Conservation (phyloP, 768 basidiomycete species). For the Sporobolomyces roseus region DNA sequence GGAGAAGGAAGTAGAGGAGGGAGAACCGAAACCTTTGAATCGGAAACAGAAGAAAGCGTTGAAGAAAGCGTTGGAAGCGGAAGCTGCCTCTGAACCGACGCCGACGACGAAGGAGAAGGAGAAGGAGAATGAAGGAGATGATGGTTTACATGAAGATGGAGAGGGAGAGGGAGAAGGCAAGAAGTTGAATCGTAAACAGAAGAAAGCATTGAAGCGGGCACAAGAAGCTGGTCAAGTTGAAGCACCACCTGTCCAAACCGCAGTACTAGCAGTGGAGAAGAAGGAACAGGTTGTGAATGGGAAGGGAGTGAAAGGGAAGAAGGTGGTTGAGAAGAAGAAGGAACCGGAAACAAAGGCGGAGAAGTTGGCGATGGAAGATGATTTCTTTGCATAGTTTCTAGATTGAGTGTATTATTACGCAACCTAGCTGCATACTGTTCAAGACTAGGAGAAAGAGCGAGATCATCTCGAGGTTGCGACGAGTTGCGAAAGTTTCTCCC, state of each 20-base stretch:
- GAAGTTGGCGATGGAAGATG: constrained; percentile 26
- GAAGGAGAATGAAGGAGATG: constrained; percentile 1
- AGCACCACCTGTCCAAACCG: no score
- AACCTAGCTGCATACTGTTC: no score
- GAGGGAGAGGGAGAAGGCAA: not conserved
- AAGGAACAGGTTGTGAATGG: not conserved
- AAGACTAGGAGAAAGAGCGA: no score
- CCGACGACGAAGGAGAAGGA: not conserved
- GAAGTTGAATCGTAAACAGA: not conserved
- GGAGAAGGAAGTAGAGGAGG: constrained; percentile 1
- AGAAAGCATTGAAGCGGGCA: not conserved
- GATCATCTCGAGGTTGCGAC: no score
- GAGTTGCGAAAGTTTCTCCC: not conserved
- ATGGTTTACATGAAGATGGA: not conserved
- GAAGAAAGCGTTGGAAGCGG: constrained; percentile 18
- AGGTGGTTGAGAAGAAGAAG: not conserved
- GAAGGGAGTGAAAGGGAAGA: not conserved
- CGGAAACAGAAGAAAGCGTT: constrained; percentile 33
- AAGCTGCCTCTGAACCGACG: not conserved
- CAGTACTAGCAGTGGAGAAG: no score
- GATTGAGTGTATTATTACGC: no score
- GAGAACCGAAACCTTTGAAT: constrained; percentile 9
- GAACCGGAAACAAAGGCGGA: not conserved
- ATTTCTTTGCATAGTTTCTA: constrained; percentile 29
- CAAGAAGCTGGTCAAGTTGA: no score